Conservation (phyloP, 768 basidiomycete species). For the Cystobasidium onofrii region DNA sequence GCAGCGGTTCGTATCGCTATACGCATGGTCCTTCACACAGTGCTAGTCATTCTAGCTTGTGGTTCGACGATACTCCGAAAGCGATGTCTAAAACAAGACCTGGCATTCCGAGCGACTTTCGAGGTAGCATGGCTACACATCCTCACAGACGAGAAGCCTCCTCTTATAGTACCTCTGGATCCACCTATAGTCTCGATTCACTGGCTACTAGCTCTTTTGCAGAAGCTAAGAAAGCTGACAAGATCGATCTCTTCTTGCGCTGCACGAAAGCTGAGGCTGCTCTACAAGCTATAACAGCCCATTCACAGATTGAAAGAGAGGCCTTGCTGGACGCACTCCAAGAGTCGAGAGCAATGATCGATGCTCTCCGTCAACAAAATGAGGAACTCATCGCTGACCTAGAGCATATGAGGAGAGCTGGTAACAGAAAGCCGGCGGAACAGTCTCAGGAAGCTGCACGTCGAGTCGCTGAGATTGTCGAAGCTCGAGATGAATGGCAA, state of each 20-base stretch:
- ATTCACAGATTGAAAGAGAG: conserved; percentile 10
- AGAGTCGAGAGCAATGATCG: neutral
- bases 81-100: neutral
- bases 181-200: neutral
- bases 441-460: conserved; percentile 4
- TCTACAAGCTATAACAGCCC: conserved; percentile 1
- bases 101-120: conserved; percentile 1
- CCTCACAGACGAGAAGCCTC: conserved; percentile 7
- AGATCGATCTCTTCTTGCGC: conserved; percentile 28
- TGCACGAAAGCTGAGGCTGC: conserved; percentile 17
- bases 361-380: conserved; percentile 26
- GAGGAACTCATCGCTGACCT: conserved; percentile 2
- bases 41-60: neutral
- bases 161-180: neutral
- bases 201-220: neutral
- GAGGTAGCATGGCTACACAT: neutral
- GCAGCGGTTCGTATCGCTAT: neutral
- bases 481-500: conserved; percentile 23
- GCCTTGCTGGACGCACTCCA: conserved; percentile 26
- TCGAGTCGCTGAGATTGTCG: conserved; percentile 18
- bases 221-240: conserved; percentile 20
- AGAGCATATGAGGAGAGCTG: neutral
- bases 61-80: conserved; percentile 17
- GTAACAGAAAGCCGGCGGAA: neutral
- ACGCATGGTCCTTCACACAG: neutral